phyloP scores from a whole-genome alignment of 495 filamentous ascomycete species.

The Cercophora newfieldiana region DNA sequence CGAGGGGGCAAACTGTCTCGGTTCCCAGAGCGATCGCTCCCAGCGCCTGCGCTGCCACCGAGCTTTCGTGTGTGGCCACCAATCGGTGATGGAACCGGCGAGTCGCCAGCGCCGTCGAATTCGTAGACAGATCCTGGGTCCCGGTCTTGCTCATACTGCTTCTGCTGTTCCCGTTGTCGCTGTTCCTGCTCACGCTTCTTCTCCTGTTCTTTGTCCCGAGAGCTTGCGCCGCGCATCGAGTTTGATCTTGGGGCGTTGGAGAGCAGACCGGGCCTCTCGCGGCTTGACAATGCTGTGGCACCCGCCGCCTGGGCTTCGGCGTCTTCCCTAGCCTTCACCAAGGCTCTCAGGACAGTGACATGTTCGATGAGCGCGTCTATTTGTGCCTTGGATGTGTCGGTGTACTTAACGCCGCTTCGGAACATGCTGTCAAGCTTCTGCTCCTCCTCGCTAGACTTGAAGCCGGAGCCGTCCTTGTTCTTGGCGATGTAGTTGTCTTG shows the following conservation, averaged over 20 bases:
- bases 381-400: constrained; percentile 38
- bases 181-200: constrained; percentile 28
- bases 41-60: constrained; percentile 57
- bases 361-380: constrained; percentile 46
- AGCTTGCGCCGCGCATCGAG: constrained; percentile 32
- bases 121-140: constrained; percentile 63
- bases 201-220: constrained; percentile 29
- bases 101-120: constrained; percentile 68
- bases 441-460: constrained; percentile 31
- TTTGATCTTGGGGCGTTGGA: constrained; percentile 19
- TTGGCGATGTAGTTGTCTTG: constrained; percentile 49
- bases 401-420: constrained; percentile 43
- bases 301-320: constrained; percentile 52
- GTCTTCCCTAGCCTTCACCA: constrained; percentile 60
- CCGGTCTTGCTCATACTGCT: constrained; percentile 37
- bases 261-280: constrained; percentile 20
- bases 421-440: constrained; percentile 42
- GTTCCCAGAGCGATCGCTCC: constrained; percentile 40
- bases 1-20: constrained; percentile 49
- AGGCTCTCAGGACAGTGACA: constrained; percentile 44
- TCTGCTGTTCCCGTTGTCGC: constrained; percentile 17
- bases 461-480: constrained; percentile 34
- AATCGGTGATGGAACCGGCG: constrained; percentile 64
- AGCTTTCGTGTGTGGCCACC: constrained; percentile 44
- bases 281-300: constrained; percentile 16